A percentile compares a stretch with the other conserved stretches of the same genome.
Conservation (phyloP, 1,139 yeast genomes). For the Hanseniaspora sp. region DNA sequence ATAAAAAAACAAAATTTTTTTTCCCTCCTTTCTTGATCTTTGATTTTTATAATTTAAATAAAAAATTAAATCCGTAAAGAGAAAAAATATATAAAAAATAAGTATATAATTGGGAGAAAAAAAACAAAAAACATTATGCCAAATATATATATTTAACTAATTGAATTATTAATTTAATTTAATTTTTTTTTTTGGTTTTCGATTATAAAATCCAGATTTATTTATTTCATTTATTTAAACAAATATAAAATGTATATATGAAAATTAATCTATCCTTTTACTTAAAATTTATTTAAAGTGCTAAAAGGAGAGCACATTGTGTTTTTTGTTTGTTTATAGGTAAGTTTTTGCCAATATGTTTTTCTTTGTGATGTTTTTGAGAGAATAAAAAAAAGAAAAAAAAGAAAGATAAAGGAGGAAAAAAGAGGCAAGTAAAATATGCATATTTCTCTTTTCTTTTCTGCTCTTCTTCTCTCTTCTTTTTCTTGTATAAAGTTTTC, state of each 20-base stretch:
- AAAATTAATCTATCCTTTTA: slow-evolving; percentile 11
- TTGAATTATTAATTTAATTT: too few species aligned
- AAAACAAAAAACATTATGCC: background rate
- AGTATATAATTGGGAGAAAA: background rate
- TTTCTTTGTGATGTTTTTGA: slow-evolving; percentile 15
- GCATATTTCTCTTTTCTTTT: too few species aligned
- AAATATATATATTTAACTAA: background rate
- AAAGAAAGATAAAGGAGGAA: too few species aligned
- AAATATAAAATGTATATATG: slow-evolving; percentile 11
- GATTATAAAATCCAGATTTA: slow-evolving; percentile 13
- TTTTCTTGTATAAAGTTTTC: background rate
- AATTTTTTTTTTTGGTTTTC: slow-evolving; percentile 9
- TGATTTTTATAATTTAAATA: too few species aligned
- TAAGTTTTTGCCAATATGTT: background rate
- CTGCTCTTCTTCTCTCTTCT: too few species aligned
- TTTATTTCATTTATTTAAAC: background rate
- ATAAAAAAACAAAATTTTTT: too few species aligned
- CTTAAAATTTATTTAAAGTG: background rate
- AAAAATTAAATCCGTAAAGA: background rate
- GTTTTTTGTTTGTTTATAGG: background rate
- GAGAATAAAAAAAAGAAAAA: slow-evolving; percentile 20
- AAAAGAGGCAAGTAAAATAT: too few species aligned
- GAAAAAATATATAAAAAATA: background rate
- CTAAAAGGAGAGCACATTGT: slow-evolving; percentile 9
- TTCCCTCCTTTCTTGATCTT: too few species aligned